Evolutionary conservation across 371 early-diverging fungal species (phyloP).

Genomic region (Mucor velutinosus): DNA sequence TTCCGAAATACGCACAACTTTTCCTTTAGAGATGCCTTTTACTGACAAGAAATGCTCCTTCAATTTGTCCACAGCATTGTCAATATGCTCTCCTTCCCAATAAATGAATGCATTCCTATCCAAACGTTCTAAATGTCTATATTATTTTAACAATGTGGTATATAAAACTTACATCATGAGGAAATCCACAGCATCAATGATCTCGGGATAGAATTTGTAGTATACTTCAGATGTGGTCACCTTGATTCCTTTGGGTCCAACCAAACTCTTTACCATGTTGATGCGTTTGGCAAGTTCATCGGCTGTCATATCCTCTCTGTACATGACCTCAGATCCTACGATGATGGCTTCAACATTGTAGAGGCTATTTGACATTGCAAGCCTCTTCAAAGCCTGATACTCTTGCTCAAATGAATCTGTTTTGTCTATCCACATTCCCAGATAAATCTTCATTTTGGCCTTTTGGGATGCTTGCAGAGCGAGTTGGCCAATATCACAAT

Average conservation of each 20-base stretch:
- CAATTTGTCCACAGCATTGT: conserved; percentile 44
- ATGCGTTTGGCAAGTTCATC: conserved; percentile 35
- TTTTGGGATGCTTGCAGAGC: conserved; percentile 58
- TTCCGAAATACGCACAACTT: conserved; percentile 60
- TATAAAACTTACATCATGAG: conserved; percentile 50
- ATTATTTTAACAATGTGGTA: too few relatives aligned
- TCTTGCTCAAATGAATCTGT: conserved; percentile 53
- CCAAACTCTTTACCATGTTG: conserved; percentile 34
- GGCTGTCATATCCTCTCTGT: conserved; percentile 49
- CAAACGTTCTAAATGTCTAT: not conserved
- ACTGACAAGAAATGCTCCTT: conserved; percentile 47
- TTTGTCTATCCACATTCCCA: conserved; percentile 64
- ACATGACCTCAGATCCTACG: conserved; percentile 66
- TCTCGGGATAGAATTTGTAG: conserved; percentile 41
- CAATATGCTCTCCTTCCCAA: conserved; percentile 61
- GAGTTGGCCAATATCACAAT: conserved; percentile 60
- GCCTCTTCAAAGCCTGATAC: conserved; percentile 36
- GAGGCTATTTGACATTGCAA: conserved; percentile 18
- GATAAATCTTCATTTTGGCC: conserved; percentile 50
- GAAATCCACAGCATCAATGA: conserved; percentile 56
- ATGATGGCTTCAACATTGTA: conserved; percentile 53
- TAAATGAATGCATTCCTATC: conserved; percentile 61
- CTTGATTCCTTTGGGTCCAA: conserved; percentile 30
- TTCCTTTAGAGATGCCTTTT: conserved; percentile 40
- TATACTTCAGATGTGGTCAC: conserved; percentile 64